Base-by-base conservation (phyloP, 768 basidiomycete genomes). In the Cystobasidiopsis lactophilus region DNA sequence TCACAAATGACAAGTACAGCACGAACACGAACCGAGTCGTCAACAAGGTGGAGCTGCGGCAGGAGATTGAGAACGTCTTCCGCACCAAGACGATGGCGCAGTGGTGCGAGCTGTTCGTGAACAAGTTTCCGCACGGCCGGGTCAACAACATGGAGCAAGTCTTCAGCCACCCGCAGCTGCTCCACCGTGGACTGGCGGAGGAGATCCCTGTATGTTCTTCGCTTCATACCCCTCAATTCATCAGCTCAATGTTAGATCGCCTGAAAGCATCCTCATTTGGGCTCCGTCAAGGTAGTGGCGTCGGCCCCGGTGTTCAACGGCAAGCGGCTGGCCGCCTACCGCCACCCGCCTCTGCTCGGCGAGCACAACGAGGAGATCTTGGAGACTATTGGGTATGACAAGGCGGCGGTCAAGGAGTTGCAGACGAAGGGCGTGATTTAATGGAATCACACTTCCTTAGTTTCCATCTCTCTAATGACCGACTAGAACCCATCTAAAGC, bases 131-230 rank as follows among this genome's bases (percentile, higher is more conserved):
- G 9, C 16, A 7, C 16, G 33, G 33, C 33, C 33, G 88, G 19
- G 89, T 95, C 69, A 93, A 93, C 65, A 79, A 84, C 59, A 84
- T 95, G 54, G 62, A 73, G 54, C 77, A 85, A 65, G 85, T 89
- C 3, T 95, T 93, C 62, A 75, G 76, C 30, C 89, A 93, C 66
- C 84, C 85, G 7, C 73, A 83, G 69, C 82, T 82, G 2, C 62
- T 78, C 40, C 85, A 85, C 27, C 74, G 88, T 43, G 69, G 73
- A 49, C 74, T 82, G 39, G 77, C 76, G 0, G 74, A 81, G 27
- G 83, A 86, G 24, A 43, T 43, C 33, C 9, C 7, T 7, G 33
- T 35, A 16, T n/a, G n/a, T n/a, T n/a, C n/a, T n/a, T n/a, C 7
- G 33, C 33, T 35, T 35, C 9, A 16, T 7, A 35, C 16, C 33